Base-by-base conservation (phyloP, 2,329 filamentous ascomycete species). In the Diaporthe helianthi region DNA sequence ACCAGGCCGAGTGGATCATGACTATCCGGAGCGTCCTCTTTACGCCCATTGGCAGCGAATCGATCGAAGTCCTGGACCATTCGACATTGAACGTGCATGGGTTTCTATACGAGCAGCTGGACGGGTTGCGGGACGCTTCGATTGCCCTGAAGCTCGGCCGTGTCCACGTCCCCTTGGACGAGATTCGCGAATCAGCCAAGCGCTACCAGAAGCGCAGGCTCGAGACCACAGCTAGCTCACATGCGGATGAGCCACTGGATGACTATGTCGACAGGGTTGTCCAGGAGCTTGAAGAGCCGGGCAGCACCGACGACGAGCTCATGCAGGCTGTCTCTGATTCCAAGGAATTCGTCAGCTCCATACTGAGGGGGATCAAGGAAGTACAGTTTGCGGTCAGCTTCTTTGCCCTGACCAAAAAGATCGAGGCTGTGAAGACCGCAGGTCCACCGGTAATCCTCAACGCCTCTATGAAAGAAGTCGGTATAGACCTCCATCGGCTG, bases 301-400 rank as follows among this genome's bases (percentile, higher is more conserved):
- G 89, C n/a, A 92, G 81, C 71, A 84, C 85, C 26, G 83, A 86
- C 71, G 89, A 93, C 67, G 86, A 88, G 36, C 86, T 97, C 68
- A 90, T 94, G 68, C 91, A 93, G 77, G 91, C 92, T 0, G 92
- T 98, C 0, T 94, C 94, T 0, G 94, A 98, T 76, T 97, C 94
- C 0, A 95, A 94, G 75, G 94, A 97, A 72, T 96, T 99, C 76
- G 87, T 94, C 68, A 93, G 92, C 78, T 98, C 96, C 1, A 91
- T 98, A 51, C 83, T 99, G 61, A 89, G 93, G 53, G 96, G 96
- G 64, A 93, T 99, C 73, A 97, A 98, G 78, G 96, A 99, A 79
- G 92, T 99, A 15, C 96, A 99, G 79, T 93, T 99, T 75, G 95
- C 94, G 0, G 89, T 98, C 76, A 95, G 95, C 79, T 96, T 95